Conservation (phyloP, 352 stramenopile genomes). For the Globisporangium sylvaticum region DNA sequence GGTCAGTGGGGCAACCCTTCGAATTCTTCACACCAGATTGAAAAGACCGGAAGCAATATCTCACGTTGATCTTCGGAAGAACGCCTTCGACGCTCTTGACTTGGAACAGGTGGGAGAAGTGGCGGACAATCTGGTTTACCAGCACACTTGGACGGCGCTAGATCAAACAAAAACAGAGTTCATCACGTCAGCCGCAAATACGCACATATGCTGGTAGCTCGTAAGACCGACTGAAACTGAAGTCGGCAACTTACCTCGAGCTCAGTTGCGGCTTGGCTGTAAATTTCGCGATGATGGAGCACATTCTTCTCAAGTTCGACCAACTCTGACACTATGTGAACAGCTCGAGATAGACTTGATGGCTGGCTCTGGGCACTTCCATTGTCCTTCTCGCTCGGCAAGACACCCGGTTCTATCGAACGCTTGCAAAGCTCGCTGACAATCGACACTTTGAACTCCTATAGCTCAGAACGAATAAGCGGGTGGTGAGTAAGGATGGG, state of each 20-base stretch:
- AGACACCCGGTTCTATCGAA: constrained; percentile 37
- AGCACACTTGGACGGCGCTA: constrained; percentile 73
- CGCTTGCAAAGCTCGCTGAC: constrained; percentile 61
- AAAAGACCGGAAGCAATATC: background rate
- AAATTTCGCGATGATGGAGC: constrained; percentile 75
- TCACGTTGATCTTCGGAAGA: constrained; percentile 88
- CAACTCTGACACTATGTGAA: constrained; percentile 72
- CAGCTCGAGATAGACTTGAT: constrained; percentile 47
- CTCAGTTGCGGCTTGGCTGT: constrained; percentile 70
- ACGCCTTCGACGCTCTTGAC: constrained; percentile 83
- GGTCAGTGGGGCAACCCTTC: background rate
- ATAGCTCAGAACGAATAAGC: too few relatives aligned
- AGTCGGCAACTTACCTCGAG: constrained; percentile 44
- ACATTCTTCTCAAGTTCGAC: constrained; percentile 84
- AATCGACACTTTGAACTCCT: constrained; percentile 50
- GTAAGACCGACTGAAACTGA: background rate
- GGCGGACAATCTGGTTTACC: constrained; percentile 83
- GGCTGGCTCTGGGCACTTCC: constrained; percentile 20
- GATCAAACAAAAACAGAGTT: constrained; percentile 5
- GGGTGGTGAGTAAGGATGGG: too few relatives aligned
- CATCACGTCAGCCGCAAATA: background rate
- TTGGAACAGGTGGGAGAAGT: constrained; percentile 87
- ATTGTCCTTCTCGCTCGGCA: constrained; percentile 15
- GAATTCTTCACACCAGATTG: background rate
- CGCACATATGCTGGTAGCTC: background rate